phyloP scores from a whole-genome alignment of 78 protist species.

The Dictyostelium capitatum region DNA sequence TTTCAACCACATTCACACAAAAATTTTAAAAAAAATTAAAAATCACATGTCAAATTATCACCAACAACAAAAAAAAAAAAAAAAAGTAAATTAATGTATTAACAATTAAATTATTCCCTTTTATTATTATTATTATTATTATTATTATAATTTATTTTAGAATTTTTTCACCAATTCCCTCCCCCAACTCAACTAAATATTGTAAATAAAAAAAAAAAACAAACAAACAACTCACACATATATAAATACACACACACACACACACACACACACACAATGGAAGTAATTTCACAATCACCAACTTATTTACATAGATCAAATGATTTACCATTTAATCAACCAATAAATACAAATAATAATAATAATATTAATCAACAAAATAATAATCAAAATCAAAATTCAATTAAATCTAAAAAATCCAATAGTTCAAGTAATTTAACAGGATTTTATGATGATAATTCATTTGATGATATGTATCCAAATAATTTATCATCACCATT shows the following conservation, averaged over 20 bases:
- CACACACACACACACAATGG: not conserved
- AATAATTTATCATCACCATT: constrained; percentile 1
- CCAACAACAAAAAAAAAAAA: too few species aligned
- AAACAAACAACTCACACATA: too few species aligned
- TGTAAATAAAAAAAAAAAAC: not conserved
- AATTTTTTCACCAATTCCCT: not conserved
- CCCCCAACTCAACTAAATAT: not conserved
- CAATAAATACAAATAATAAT: not conserved
- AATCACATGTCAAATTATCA: too few species aligned
- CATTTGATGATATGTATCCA: constrained; percentile 15
- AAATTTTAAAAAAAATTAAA: too few species aligned
- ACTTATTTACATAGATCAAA: not conserved
- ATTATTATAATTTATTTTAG: not conserved
- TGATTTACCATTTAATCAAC: not conserved
- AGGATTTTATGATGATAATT: not conserved
- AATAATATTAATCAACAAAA: not conserved
- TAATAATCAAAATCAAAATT: not conserved
- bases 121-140: too few species aligned
- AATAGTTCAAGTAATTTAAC: not conserved
- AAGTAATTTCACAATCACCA: constrained; percentile 13
- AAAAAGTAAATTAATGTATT: too few species aligned
- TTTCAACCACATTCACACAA: too few species aligned
- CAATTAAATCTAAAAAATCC: not conserved
- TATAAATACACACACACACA: too few species aligned
- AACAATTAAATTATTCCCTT: too few species aligned